phyloP scores from a whole-genome alignment of 371 early-diverging fungal genomes.

The Mycotypha africana region DNA sequence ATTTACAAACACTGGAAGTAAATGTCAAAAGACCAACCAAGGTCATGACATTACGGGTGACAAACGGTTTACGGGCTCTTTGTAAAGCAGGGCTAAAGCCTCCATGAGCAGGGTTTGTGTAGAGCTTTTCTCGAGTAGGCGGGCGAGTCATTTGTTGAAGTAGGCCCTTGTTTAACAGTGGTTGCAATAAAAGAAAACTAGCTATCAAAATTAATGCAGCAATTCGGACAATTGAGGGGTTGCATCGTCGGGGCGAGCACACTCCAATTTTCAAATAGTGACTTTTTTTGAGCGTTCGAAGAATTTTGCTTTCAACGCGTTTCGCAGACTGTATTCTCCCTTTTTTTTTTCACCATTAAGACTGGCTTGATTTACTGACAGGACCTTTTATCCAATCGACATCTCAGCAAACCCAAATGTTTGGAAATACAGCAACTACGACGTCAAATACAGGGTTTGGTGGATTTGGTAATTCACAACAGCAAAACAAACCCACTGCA shows the following conservation, averaged over 20 bases:
- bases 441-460: conserved; percentile 11
- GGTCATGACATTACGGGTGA: conserved; percentile 39
- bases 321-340: no score
- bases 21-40: conserved; percentile 43
- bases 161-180: not conserved
- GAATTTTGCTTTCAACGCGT: no score
- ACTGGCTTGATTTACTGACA: no score
- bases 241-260: no score
- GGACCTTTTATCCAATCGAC: no score
- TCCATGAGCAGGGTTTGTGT: conserved; percentile 41
- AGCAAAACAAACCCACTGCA: conserved; percentile 4
- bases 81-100: conserved; percentile 50
- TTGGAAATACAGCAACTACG: no score
- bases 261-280: no score
- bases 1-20: conserved; percentile 51
- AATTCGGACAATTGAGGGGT: no score
- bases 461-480: conserved; percentile 23
- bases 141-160: conserved; percentile 22
- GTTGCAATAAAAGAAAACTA: not conserved
- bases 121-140: conserved; percentile 37
- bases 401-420: no score
- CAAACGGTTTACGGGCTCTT: conserved; percentile 49
- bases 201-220: no score
- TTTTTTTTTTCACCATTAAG: no score
- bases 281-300: no score